phyloP scores from a whole-genome alignment of 345 rosid species.

The Anastatica hierochuntica region DNA sequence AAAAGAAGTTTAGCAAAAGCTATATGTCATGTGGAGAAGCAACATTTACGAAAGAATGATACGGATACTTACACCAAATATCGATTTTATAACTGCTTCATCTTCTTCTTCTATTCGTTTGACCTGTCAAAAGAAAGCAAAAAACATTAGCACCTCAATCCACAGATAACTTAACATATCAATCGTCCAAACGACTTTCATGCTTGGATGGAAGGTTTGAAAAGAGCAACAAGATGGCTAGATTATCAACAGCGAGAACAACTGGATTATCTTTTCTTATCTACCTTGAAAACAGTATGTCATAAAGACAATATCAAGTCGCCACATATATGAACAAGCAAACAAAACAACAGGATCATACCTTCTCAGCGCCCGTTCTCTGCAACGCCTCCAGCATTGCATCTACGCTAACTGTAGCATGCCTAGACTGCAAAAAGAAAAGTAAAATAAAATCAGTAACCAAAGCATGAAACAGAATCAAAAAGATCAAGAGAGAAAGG shows the following conservation, averaged over 20 bases:
- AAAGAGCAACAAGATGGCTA: not conserved
- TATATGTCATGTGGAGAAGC: not conserved
- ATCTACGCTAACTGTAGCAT: conserved; percentile 88
- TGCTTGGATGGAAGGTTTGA: not conserved
- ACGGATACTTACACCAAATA: conserved; percentile 48
- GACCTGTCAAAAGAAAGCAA: conserved; percentile 26
- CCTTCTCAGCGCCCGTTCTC: conserved; percentile 56
- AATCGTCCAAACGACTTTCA: not conserved
- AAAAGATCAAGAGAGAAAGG: not conserved
- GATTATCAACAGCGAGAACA: not conserved
- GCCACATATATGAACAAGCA: not conserved
- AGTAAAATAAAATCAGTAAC: not conserved
- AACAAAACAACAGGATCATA: conserved; percentile 11
- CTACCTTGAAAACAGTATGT: too few species aligned
- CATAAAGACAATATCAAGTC: not conserved
- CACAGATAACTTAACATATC: too few species aligned
- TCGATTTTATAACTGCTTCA: conserved; percentile 59
- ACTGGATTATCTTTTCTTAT: too few species aligned
- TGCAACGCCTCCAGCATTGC: conserved; percentile 91
- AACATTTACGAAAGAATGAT: not conserved
- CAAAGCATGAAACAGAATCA: not conserved
- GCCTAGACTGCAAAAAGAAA: conserved; percentile 60
- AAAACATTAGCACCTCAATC: not conserved
- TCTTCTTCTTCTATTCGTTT: conserved; percentile 49
- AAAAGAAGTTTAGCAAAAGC: not conserved